Evolutionary conservation across 768 basidiomycete species (phyloP), one percentile per base, ranked within the genome.

Genomic region (Podaxis rugospora): DNA sequence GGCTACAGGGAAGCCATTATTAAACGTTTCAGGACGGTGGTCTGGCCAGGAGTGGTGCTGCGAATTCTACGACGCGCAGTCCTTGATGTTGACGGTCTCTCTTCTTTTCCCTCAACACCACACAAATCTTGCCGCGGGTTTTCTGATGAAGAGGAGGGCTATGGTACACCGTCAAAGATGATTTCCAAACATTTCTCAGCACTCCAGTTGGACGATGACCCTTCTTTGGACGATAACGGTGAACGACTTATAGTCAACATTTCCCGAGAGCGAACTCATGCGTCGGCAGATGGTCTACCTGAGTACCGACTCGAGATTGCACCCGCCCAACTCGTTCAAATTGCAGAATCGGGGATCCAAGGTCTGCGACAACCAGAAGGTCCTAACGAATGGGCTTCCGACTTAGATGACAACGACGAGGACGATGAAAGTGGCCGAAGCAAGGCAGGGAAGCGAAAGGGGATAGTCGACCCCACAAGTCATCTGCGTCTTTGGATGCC

Each of bases 251-350:
- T 93, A 50, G 63, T 87, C 21, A 85, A 85, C 67, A 87, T 95
- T 18, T 84, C 88, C 64, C 82, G 83, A 0, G 71, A 78, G 4
- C 81, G 93, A 9, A 76, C 72, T 4, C 93, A 94, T 65, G 77
- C 80, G 0, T 90, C 83, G 10, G 92, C 91, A 0, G 91, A 92
- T 65, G 73, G 78, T 6, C 74, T 86, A 1, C 76, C 86, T 44
- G 93, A 96, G 71, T 94, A 93, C 65, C 88, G 93, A 1, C 74
- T 95, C 11, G 88, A 93, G 66, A 78, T 93, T 55, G 80, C 83
- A 5, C 93, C 90, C 0, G 77, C 78, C 4, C 78, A 81, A 50
- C 80, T 94, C 21, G 89, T 91, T 4, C 76, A 73, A 3, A 75
- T 91, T 0, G 82, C 87, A 11, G 86, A 86, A 64, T 80, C 78